Evolutionary conservation across 2,329 filamentous ascomycete genomes (phyloP), one percentile per base, ranked within the genome.

Genomic region (Colletotrichum sp.): DNA sequence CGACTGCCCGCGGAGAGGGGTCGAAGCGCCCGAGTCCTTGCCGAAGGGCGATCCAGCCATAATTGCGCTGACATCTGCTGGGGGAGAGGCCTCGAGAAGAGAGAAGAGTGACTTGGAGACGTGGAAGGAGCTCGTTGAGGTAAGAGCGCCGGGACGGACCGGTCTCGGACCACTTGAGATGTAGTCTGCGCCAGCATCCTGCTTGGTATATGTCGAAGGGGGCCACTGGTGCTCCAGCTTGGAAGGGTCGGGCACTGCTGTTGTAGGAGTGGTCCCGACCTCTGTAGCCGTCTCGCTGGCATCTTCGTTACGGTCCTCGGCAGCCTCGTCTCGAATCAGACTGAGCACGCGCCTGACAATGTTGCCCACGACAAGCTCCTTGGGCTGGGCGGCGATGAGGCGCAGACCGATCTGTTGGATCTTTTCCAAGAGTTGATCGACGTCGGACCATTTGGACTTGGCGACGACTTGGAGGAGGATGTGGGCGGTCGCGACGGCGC

Each of bases 351-450:
- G 93, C 76, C 96, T 93, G 63, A 98, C 95, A 79, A 99, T 96
- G 82, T 99, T 99, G 68, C 96, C 96, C 60, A 98, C 95, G 7
- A 96, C 95, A 80, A 98, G 93, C 86, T 99, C 97, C 76, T 94
- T 92, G 18, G 96, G 96, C 81, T 98, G 95, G 9, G 97, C 96
- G 71, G 94, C 92, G 44, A 94, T 93, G 59, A 99, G 89, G 71
- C 93, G 92, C 80, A 92, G 91, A 72, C 97, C 97, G 28, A 96
- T 93, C 75, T 93, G 90, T 78, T 95, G 93, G 77, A 99, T 93
- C 79, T 95, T 93, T 80, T 93, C 91, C 75, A 99, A 92, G 67
- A 99, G 92, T 81, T 93, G 92, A 66, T 92, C 91, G 63, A 96
- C 93, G 83, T 96, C 94, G 77, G 90, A 90, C 87, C 94, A 96